These are phyloP conservation scores for Xylaria palmicola DNA, from an alignment of 495 filamentous ascomycete genomes.

Conservation along the genomic window DNA sequence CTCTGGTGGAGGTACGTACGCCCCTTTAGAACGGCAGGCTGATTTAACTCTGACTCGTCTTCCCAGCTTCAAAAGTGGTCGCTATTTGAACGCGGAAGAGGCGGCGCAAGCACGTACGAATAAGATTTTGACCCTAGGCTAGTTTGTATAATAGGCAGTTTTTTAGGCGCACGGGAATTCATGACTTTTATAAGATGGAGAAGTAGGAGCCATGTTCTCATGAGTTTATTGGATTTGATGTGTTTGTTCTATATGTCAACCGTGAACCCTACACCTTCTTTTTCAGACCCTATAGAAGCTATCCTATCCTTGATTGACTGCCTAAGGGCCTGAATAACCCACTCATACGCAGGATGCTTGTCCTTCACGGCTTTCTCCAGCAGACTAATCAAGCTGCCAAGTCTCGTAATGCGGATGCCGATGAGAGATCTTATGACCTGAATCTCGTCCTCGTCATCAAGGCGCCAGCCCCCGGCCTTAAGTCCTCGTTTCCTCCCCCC, in stretches of 20 bases:
- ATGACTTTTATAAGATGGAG: background rate
- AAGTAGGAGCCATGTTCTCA: background rate
- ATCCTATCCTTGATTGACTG: background rate
- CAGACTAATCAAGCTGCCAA: background rate
- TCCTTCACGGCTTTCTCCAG: background rate
- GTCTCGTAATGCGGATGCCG: background rate
- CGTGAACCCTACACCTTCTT: background rate
- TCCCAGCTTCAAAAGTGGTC: background rate
- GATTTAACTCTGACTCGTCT: background rate
- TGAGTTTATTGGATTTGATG: too few species aligned
- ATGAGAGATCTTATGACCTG: background rate
- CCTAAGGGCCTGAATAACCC: background rate
- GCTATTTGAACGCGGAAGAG: background rate
- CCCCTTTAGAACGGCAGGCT: background rate
- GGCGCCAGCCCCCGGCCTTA: background rate
- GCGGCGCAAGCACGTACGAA: background rate
- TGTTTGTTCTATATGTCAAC: background rate
- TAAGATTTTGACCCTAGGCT: background rate
- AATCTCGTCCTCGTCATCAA: background rate
- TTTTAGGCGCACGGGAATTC: background rate
- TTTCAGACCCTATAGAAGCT: background rate
- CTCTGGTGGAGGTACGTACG: slow-evolving; percentile 2
- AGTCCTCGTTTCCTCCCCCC: background rate
- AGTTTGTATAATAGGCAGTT: background rate
- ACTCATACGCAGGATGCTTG: slow-evolving; percentile 3